Conservation (phyloP, 495 filamentous ascomycete genomes). For the Eremomyces bilateralis region DNA sequence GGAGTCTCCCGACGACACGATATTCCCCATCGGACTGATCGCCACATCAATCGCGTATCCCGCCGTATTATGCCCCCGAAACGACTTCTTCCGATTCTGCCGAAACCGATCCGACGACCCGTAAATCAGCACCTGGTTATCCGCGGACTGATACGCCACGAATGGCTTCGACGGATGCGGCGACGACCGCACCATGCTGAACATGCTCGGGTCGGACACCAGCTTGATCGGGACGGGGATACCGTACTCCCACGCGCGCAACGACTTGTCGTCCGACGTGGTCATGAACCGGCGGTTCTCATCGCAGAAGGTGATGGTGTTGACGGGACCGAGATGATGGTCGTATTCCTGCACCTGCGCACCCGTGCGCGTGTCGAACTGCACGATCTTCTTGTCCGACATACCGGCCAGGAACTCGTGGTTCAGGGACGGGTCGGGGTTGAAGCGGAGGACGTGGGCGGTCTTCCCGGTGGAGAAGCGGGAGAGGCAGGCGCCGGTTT, state of each 20-base stretch:
- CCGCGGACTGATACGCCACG: conserved; percentile 73
- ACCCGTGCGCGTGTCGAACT: conserved; percentile 75
- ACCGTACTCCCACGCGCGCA: conserved; percentile 93
- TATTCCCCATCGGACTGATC: conserved; percentile 76
- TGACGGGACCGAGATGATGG: conserved; percentile 90
- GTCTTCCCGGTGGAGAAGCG: conserved; percentile 85
- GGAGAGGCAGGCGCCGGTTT: conserved; percentile 69
- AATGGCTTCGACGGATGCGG: conserved; percentile 79
- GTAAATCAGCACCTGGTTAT: conserved; percentile 96
- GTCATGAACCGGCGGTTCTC: conserved; percentile 91
- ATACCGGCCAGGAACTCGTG: conserved; percentile 91
- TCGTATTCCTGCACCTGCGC: conserved; percentile 94
- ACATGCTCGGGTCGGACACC: conserved; percentile 94
- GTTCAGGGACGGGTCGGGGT: conserved; percentile 49
- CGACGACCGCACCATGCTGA: conserved; percentile 59
- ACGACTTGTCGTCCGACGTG: conserved; percentile 86
- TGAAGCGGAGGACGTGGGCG: conserved; percentile 85
- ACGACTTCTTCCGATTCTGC: conserved; percentile 91
- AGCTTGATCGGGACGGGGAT: conserved; percentile 84
- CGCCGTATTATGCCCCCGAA: conserved; percentile 85
- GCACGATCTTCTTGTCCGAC: conserved; percentile 96
- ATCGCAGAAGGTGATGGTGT: conserved; percentile 93
- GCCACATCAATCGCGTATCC: conserved; percentile 82
- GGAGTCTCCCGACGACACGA: conserved; percentile 63
- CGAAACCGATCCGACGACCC: conserved; percentile 83